phyloP scores from a whole-genome alignment of 768 basidiomycete genomes.

The Leucosporidium yakuticum region DNA sequence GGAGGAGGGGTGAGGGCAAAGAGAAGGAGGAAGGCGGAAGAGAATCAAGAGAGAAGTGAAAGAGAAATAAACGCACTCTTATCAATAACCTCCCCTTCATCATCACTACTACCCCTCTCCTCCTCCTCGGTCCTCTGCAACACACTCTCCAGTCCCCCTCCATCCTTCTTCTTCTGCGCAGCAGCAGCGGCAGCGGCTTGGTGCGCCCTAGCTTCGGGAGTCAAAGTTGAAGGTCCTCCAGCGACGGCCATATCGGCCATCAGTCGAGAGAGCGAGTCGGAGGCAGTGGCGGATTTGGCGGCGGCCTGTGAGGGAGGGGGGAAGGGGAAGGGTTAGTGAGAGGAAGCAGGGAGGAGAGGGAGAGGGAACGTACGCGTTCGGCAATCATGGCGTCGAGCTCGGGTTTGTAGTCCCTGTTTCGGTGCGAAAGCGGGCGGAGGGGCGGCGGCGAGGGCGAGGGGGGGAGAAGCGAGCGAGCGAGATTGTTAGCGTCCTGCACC shows the following conservation, averaged over 20 bases:
- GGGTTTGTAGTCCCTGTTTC: conserved; percentile 75
- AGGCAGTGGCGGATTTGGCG: conserved; percentile 56
- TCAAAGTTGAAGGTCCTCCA: background rate
- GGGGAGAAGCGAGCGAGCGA: too few species aligned
- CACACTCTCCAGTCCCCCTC: conserved; percentile 24
- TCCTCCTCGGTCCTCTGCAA: conserved; percentile 27
- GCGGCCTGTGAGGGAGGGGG: background rate
- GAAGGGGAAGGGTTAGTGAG: background rate
- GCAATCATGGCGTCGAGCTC: conserved; percentile 65
- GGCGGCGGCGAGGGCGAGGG: too few species aligned
- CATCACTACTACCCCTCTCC: conserved; percentile 22
- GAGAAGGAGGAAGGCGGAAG: too few species aligned
- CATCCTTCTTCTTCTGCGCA: conserved; percentile 7
- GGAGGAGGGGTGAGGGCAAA: too few species aligned
- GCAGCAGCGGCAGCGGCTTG: too few species aligned
- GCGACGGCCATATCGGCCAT: conserved; percentile 68
- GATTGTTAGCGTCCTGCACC: too few species aligned
- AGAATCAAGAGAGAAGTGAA: too few species aligned
- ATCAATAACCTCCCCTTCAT: conserved; percentile 33
- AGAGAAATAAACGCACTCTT: conserved; percentile 13
- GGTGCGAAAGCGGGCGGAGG: too few species aligned
- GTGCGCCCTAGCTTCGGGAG: too few species aligned
- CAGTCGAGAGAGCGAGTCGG: conserved; percentile 68
- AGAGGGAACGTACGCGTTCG: conserved; percentile 38
- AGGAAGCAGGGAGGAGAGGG: background rate